A percentile compares a stretch with the other conserved stretches of the same genome.
Conservation (phyloP, 148 eudicot genomes). For the Pouteria glomerata region DNA sequence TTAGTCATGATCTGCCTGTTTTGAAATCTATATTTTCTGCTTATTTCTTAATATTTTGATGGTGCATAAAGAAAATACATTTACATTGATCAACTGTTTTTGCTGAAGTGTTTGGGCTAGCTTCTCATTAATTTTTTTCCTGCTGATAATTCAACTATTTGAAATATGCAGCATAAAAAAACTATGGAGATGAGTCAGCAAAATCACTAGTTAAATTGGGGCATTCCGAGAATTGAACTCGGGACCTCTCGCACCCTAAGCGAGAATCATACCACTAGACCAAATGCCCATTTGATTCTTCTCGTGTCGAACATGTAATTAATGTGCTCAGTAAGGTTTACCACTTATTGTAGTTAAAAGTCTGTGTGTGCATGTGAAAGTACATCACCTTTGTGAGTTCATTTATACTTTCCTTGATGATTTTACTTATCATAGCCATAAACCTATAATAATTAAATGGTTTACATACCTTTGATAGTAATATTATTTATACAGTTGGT, state of each 20-base stretch:
- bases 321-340: neutral
- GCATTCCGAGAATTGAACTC: conserved; percentile 94
- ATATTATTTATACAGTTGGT: neutral
- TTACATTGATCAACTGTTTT: too few relatives aligned
- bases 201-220: conserved; percentile 21
- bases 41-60: neutral
- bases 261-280: conserved; percentile 73
- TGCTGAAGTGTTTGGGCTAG: neutral
- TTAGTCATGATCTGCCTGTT: neutral
- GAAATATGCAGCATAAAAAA: too few relatives aligned
- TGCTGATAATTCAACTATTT: too few relatives aligned
- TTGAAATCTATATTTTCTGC: neutral
- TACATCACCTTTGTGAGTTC: neutral
- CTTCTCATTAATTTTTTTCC: neutral
- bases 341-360: neutral
- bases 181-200: too few relatives aligned
- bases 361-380: neutral
- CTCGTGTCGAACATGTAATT: neutral
- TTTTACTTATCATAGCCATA: too few relatives aligned
- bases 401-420: neutral
- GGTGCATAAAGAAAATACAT: neutral
- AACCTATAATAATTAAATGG: too few relatives aligned
- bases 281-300: conserved; percentile 22
- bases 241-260: conserved; percentile 93
- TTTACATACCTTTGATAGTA: neutral